Base-by-base conservation (phyloP, 2,329 filamentous ascomycete genomes). In the Colletotrichum horii region DNA sequence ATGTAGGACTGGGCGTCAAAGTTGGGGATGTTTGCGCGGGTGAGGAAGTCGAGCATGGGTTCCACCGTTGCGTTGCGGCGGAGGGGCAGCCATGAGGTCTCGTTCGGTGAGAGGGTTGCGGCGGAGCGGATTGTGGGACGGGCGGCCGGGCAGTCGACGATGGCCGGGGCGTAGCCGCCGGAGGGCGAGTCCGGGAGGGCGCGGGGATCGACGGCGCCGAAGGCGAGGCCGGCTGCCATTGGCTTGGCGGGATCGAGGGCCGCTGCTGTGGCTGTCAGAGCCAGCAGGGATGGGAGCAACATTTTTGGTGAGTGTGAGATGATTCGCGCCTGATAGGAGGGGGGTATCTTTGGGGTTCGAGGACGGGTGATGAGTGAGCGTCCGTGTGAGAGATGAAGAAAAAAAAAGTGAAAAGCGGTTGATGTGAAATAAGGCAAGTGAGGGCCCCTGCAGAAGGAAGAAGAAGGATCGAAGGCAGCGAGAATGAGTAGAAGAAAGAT, bases 1-100 rank as follows among this genome's bases (percentile, higher is more conserved):
- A 98, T 92, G 82, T 97, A 98, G 3, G 85, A 82, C 2, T 87
- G 88, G n/a, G 92, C 93, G 83, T 98, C 93, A 77, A 98, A 96
- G 75, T 90, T 92, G n/a, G 90, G 85, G 77, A 98, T 96, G 79
- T 92, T 92, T 80, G 95, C 88, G 74, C 94, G 91, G 22, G 87
- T 87, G 67, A 98, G 88, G 78, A 98, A 92, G 22, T 93, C 89
- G 71, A 89, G 91, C 90, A 98, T 93, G n/a, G 95, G 92, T 12
- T 91, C 84, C 22, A 96, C 85, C 0, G 95, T 97, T 78, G 93
- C 93, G 76, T 91, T 91, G 77, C 95, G 91, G 74, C 96, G 91
- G 76, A 88, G 88, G 66, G 91, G 82, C 16, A 98, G 88, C 95
- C 96, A 98, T 81, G 89, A 86, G 52, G 88, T 89, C 86, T 98